Evolutionary conservation across 2,329 filamentous ascomycete species (phyloP).

Genomic region (Raffaelea ambrosiae): DNA sequence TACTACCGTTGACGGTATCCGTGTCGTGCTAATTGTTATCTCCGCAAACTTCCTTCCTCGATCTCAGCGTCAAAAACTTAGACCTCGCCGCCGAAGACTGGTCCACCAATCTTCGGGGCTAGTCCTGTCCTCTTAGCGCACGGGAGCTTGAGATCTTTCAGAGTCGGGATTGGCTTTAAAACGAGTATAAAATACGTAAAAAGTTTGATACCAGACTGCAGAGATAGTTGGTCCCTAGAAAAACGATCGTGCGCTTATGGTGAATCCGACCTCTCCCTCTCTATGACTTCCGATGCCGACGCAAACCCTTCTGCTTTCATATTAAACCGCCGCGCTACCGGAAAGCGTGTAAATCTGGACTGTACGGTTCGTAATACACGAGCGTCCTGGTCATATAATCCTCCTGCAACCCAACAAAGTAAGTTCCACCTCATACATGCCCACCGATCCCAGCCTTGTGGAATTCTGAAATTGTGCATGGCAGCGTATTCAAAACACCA

Average conservation of each 20-base stretch:
- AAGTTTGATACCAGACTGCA: not conserved
- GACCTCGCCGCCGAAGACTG: too few species aligned
- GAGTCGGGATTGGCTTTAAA: not conserved
- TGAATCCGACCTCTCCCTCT: conserved; percentile 4
- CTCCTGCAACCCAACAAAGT: conserved; percentile 6
- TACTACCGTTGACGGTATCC: too few species aligned
- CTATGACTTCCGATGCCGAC: conserved; percentile 4
- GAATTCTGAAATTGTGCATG: conserved; percentile 6
- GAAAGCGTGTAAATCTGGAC: conserved; percentile 6
- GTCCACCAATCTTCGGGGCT: not conserved
- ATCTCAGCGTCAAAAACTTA: too few species aligned
- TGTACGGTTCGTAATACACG: conserved; percentile 6
- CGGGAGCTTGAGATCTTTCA: not conserved
- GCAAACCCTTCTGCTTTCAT: conserved; percentile 8
- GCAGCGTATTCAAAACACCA: conserved; percentile 7
- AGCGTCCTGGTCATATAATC: conserved; percentile 7
- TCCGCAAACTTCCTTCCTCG: too few species aligned
- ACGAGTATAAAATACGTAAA: not conserved
- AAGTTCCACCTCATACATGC: conserved; percentile 6
- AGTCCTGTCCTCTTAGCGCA: not conserved
- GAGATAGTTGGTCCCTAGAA: not conserved
- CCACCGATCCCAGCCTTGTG: conserved; percentile 8
- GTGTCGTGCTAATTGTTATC: too few species aligned
- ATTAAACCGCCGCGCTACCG: conserved; percentile 6
- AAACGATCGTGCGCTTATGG: too few species aligned